phyloP scores from a whole-genome alignment of 108 stramenopile genomes.

The Discostella stelligeroides region DNA sequence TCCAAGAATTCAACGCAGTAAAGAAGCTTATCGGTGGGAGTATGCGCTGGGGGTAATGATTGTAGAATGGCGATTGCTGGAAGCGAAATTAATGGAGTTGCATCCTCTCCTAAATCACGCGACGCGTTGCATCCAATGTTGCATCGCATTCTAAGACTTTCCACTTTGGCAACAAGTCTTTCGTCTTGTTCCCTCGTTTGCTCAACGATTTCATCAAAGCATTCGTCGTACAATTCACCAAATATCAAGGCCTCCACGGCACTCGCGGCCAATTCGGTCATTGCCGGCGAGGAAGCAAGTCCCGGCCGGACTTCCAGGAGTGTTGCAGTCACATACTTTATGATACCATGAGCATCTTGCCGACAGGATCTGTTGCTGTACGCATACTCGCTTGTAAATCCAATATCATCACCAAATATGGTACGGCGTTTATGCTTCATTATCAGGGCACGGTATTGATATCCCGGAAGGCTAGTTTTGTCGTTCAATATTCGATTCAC shows the following conservation, averaged over 20 bases:
- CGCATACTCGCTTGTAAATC: too few species aligned
- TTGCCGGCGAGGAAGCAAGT: conserved; percentile 60
- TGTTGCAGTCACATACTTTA: conserved; percentile 86
- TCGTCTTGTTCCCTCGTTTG: conserved; percentile 42
- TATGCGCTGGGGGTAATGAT: conserved; percentile 62
- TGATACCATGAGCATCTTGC: conserved; percentile 81
- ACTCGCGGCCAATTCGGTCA: conserved; percentile 75
- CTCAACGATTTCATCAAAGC: conserved; percentile 40
- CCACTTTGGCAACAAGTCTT: conserved; percentile 51
- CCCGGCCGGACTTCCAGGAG: conserved; percentile 78
- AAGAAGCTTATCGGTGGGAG: conserved; percentile 73
- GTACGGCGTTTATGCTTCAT: conserved; percentile 50
- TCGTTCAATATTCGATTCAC: conserved; percentile 80
- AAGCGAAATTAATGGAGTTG: conserved; percentile 38
- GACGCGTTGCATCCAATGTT: background rate
- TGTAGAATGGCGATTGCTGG: conserved; percentile 60
- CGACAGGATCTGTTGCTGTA: conserved; percentile 55
- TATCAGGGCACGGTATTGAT: conserved; percentile 74
- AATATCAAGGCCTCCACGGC: conserved; percentile 83
- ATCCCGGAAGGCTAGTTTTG: conserved; percentile 80
- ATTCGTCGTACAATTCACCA: conserved; percentile 74
- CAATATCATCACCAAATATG: conserved; percentile 16
- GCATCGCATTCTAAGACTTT: conserved; percentile 30
- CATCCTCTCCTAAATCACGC: conserved; percentile 6
- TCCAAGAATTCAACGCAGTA: conserved; percentile 77